Evolutionary conservation across 148 eudicot species (phyloP).

Genomic region (Oxyria digyna): DNA sequence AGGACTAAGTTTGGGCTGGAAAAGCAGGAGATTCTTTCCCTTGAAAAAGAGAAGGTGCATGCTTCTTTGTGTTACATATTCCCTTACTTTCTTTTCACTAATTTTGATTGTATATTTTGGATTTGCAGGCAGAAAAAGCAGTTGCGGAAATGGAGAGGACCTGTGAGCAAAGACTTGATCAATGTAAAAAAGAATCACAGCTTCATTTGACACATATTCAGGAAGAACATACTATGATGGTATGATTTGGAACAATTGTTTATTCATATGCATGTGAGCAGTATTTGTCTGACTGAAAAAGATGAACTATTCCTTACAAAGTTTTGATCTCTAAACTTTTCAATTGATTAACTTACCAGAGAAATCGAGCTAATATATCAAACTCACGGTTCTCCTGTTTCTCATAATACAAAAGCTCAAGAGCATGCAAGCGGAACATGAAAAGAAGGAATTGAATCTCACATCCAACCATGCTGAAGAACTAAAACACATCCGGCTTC

Average conservation of each 20-base stretch:
- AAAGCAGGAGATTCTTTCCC: constrained; percentile 60
- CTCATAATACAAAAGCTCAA: constrained; percentile 33
- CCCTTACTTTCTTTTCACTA: background rate
- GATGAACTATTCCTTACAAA: background rate
- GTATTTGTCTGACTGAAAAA: background rate
- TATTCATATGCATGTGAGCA: background rate
- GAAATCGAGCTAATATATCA: constrained; percentile 1
- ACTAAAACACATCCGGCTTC: constrained; percentile 41
- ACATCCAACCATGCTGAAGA: constrained; percentile 56
- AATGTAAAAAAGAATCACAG: constrained; percentile 57
- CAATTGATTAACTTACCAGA: background rate
- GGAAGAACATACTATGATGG: constrained; percentile 73
- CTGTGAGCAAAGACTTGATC: constrained; percentile 50
- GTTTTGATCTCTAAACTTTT: background rate
- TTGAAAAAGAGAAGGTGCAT: constrained; percentile 85
- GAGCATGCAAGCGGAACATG: constrained; percentile 49
- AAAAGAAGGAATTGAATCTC: constrained; percentile 39
- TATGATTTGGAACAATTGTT: constrained; percentile 20
- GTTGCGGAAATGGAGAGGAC: constrained; percentile 54
- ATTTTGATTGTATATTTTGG: constrained; percentile 15
- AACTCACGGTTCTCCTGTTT: background rate
- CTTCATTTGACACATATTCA: constrained; percentile 35
- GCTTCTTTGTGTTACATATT: constrained; percentile 5
- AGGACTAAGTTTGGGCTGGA: constrained; percentile 78
- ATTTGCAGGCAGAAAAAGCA: constrained; percentile 55